Percentiles rank a stretch among this genome's conserved stretches.
These are phyloP conservation scores for Alternaria hordeiaustralica DNA, from an alignment of 2,329 filamentous ascomycete genomes.

Conservation along the genomic window DNA sequence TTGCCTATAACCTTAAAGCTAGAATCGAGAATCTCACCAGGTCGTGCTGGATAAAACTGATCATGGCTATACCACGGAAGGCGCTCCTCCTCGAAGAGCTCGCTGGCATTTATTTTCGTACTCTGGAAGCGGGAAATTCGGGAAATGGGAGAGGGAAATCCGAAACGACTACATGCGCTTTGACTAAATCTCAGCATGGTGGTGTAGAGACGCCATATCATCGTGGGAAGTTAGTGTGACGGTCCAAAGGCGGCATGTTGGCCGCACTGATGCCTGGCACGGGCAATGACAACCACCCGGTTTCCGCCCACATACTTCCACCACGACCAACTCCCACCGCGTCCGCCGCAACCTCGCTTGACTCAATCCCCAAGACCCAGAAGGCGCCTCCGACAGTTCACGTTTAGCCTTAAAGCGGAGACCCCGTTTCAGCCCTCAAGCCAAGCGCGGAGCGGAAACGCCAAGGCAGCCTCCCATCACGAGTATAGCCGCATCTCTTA, in stretches of 20 bases:
- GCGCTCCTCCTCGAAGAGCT: constrained; percentile 29
- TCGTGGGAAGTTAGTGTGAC: constrained; percentile 23
- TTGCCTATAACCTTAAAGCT: constrained; percentile 36
- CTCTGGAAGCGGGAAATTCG: constrained; percentile 29
- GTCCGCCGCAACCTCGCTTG: background rate
- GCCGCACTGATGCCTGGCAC: too few species aligned
- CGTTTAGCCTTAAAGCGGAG: background rate
- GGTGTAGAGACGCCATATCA: constrained; percentile 25
- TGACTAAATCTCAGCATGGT: constrained; percentile 29
- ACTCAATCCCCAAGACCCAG: background rate
- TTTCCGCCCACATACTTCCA: background rate
- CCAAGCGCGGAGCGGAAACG: constrained; percentile 8
- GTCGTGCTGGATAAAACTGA: constrained; percentile 31
- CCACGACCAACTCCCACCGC: background rate
- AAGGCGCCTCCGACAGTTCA: background rate
- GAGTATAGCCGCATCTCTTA: background rate
- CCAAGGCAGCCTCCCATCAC: constrained; percentile 1
- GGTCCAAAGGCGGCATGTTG: constrained; percentile 7
- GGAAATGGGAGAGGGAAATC: constrained; percentile 24
- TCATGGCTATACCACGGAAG: constrained; percentile 27
- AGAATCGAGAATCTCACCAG: constrained; percentile 29
- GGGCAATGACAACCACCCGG: background rate
- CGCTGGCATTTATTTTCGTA: constrained; percentile 25
- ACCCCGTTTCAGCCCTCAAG: background rate
- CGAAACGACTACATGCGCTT: constrained; percentile 29